Base-by-base conservation (phyloP, 2,329 filamentous ascomycete species). In the Cladophialophora immunda region DNA sequence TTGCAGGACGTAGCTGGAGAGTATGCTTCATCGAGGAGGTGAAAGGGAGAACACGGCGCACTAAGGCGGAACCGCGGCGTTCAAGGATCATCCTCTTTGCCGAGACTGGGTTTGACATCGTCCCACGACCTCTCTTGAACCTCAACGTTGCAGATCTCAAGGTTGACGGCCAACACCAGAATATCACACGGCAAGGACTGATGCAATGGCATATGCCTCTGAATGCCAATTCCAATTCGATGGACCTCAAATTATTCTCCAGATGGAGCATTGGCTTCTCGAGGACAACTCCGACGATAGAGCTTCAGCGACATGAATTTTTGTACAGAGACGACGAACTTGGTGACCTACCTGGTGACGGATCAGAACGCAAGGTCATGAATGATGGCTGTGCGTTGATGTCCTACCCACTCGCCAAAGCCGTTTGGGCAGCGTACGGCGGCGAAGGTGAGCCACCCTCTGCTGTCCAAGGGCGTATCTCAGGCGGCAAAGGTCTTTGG, bases 401-500 rank as follows among this genome's bases (percentile, higher is more conserved):
- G 64, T 89, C 87, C 0, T 78, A 81, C 13, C 78, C 78, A 2
- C 81, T 86, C 1, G 85, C 84, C 5, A 74, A 75, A 36, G 69
- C 74, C 9, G 82, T 89, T 8, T 84, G 82, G 70, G 76, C 81
- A 30, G 67, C 64, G 0, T 76, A 83, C 2, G 81, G 81, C 0
- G 57, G 57, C n/a, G 47, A 62, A 9, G 75, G 75, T 1, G 74
- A 75, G 5, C 76, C 83, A 0, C 86, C 85, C 0, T 84, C 83
- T 62, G 81, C 78, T 2, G 85, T 87, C 29, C 87, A 90, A 75
- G 86, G 79, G 8, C 80, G 87, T 4, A 86, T 89, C 64, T 82
- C 81, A 19, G 86, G 87, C 1, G 85, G 85, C 0, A 90, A 90
- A 75, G 87, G 87, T 1, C 71, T 89, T 4, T 89, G 87, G 87